Percentiles rank a stretch among this genome's conserved stretches.
Evolutionary conservation across 208 protist genomes (phyloP).

Genomic region (Crithidia mellificae): DNA sequence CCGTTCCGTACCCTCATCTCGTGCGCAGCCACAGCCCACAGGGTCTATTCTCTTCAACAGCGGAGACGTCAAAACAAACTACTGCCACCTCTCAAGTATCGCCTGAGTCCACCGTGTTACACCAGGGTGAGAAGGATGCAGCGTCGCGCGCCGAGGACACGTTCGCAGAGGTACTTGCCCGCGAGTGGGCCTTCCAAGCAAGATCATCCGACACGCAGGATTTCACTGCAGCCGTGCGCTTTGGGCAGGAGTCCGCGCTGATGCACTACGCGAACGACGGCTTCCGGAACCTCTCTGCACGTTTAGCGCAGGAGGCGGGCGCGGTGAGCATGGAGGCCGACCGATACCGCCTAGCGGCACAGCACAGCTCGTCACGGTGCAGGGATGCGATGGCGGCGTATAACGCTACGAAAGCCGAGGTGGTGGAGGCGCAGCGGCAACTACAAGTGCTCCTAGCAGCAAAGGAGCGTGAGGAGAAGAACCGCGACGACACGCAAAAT

Average conservation of each 20-base stretch:
- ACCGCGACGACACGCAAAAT: not conserved
- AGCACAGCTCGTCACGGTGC: not conserved
- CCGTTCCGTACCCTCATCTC: conserved; percentile 9
- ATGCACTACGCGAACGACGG: conserved; percentile 17
- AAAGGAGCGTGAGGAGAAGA: not conserved
- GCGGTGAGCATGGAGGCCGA: conserved; percentile 6
- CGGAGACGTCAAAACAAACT: not conserved
- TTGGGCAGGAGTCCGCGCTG: conserved; percentile 4
- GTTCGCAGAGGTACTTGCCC: conserved; percentile 4
- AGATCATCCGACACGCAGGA: not conserved
- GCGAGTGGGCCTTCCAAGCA: conserved; percentile 14
- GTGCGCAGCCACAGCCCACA: conserved; percentile 18
- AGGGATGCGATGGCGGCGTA: not conserved
- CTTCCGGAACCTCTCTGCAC: conserved; percentile 10
- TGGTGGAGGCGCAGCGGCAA: not conserved
- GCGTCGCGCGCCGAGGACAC: not conserved
- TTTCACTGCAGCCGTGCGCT: conserved; percentile 6
- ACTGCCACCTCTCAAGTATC: not conserved
- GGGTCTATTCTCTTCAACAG: too few species aligned
- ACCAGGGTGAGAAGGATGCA: not conserved
- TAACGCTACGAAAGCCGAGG: not conserved
- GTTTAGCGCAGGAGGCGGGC: conserved; percentile 1
- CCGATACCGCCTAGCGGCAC: conserved; percentile 10
- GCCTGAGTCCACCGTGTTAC: not conserved
- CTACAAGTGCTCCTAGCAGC: not conserved